phyloP scores from a whole-genome alignment of 768 basidiomycete genomes.

The Amanita subjunquillea region DNA sequence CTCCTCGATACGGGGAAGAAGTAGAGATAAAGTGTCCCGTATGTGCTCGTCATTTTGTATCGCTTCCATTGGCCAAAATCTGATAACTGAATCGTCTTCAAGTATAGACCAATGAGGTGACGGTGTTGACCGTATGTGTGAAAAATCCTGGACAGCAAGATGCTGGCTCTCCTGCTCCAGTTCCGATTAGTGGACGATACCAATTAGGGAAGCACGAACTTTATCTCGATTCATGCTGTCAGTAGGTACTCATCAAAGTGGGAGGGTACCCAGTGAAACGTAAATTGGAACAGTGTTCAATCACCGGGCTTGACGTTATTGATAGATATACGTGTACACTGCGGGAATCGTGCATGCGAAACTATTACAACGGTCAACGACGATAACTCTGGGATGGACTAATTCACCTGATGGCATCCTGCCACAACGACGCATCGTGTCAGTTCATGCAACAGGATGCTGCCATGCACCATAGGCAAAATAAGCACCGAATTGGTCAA shows the following conservation, averaged over 20 bases:
- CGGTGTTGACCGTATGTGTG: constrained; percentile 64
- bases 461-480: constrained; percentile 56
- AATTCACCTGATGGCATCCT: constrained; percentile 71
- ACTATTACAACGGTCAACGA: constrained; percentile 31
- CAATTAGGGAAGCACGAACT: neutral
- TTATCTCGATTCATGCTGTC: neutral
- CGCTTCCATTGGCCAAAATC: constrained; percentile 6
- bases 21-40: constrained; percentile 2
- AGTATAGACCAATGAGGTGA: constrained; percentile 66
- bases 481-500: constrained; percentile 54
- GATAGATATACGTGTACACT: constrained; percentile 56
- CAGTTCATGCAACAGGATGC: constrained; percentile 61
- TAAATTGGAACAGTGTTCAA: constrained; percentile 61
- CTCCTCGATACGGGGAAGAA: constrained; percentile 1
- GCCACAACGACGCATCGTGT: constrained; percentile 53
- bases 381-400: neutral
- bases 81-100: neutral
- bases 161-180: constrained; percentile 23
- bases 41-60: constrained; percentile 6
- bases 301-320: constrained; percentile 64
- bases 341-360: constrained; percentile 76
- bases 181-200: neutral
- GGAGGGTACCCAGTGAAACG: constrained; percentile 57
- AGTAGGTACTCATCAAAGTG: constrained; percentile 6
- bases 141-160: constrained; percentile 70